Conservation (phyloP, 2,329 filamentous ascomycete species). For the Talaromyces sp. region DNA sequence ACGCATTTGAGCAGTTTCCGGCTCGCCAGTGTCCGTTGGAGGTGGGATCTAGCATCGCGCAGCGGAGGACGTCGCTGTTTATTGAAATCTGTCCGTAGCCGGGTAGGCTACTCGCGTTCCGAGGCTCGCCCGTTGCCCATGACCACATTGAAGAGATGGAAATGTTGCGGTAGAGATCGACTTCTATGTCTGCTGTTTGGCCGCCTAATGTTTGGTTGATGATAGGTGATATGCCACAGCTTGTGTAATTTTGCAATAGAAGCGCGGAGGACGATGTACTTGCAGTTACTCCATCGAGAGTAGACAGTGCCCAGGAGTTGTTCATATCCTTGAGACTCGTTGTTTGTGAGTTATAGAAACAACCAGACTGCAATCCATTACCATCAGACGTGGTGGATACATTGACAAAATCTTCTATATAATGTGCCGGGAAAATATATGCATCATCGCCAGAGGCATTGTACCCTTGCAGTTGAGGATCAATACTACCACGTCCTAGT, state of each 20-base stretch:
- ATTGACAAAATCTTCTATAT: conserved; percentile 39
- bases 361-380: conserved; percentile 47
- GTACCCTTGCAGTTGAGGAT: conserved; percentile 56
- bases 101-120: conserved; percentile 39
- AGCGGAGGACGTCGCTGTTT: conserved; percentile 46
- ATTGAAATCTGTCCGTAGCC: conserved; percentile 23
- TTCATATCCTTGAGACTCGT: conserved; percentile 45
- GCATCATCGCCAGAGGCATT: conserved; percentile 51
- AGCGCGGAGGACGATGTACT: conserved; percentile 30
- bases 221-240: conserved; percentile 59
- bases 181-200: conserved; percentile 48
- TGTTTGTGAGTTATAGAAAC: conserved; percentile 49
- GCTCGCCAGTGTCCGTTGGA: conserved; percentile 57
- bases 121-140: conserved; percentile 57
- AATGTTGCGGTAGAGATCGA: conserved; percentile 48
- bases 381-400: conserved; percentile 39
- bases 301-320: conserved; percentile 52
- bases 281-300: conserved; percentile 27
- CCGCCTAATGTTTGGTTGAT: conserved; percentile 56
- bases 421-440: conserved; percentile 50
- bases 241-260: conserved; percentile 41
- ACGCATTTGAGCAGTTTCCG: conserved; percentile 51
- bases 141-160: conserved; percentile 56
- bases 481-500: conserved; percentile 54
- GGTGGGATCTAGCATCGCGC: conserved; percentile 52